Conservation (phyloP, 495 filamentous ascomycete genomes). For the Sabuloglossum arenarium region DNA sequence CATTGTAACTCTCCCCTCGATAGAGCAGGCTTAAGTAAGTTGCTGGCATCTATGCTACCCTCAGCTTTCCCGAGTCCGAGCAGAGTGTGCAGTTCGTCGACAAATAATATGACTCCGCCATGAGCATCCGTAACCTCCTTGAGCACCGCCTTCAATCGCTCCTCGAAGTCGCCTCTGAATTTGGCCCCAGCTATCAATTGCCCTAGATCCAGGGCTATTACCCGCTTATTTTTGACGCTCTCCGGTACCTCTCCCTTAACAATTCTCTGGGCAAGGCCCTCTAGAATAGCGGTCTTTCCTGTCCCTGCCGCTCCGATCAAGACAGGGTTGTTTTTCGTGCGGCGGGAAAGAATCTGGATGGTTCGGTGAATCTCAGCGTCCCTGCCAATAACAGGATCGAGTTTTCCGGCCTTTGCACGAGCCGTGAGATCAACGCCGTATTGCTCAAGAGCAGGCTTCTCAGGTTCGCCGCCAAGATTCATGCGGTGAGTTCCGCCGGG, state of each 20-base stretch:
- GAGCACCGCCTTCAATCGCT: constrained; percentile 73
- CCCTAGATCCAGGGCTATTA: constrained; percentile 71
- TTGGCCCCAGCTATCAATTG: constrained; percentile 90
- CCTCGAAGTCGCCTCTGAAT: constrained; percentile 90
- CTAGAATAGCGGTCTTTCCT: constrained; percentile 87
- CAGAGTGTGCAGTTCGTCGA: constrained; percentile 85
- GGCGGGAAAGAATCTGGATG: constrained; percentile 77
- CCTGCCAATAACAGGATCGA: constrained; percentile 89
- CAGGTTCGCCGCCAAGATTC: constrained; percentile 58
- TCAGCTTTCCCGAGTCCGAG: constrained; percentile 88
- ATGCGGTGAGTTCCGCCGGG: constrained; percentile 87
- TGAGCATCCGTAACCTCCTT: constrained; percentile 80
- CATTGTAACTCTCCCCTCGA: constrained; percentile 85
- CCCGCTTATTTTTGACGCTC: constrained; percentile 85
- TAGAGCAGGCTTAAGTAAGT: constrained; percentile 84
- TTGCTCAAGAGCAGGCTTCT: constrained; percentile 74
- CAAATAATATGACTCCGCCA: constrained; percentile 79
- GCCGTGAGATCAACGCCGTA: constrained; percentile 83
- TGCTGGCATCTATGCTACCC: constrained; percentile 89
- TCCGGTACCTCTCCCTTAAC: constrained; percentile 86
- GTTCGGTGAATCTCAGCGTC: constrained; percentile 82
- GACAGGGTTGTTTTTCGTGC: constrained; percentile 95
- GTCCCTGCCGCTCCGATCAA: constrained; percentile 83
- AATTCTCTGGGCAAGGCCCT: constrained; percentile 82
- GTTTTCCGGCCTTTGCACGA: constrained; percentile 65